Base-by-base conservation (phyloP, 192 early-diverging fungal genomes). In the Rhizophlyctis rosea region DNA sequence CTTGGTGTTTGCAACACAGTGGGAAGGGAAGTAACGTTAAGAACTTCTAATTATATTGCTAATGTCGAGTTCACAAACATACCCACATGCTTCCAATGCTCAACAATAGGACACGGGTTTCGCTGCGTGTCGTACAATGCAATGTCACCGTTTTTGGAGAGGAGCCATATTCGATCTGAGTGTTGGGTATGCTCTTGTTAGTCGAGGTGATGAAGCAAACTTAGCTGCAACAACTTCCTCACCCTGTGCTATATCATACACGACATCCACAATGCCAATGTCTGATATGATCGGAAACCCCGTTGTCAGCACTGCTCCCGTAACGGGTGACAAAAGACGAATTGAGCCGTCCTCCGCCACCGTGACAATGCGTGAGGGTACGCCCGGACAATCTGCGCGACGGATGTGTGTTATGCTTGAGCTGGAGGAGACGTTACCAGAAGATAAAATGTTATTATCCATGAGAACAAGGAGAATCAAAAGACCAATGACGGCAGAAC, bases 271-370 rank as follows among this genome's bases (percentile, higher is more conserved):
- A 2, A 69, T 49, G 2, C 29, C 48, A 4, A 62, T 62, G n/a
- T 81, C 76, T 27, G 36, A 13, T 52, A 80, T 78, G 44, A 77
- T 71, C 4, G 80, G 80, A 57, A 77, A 80, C 9, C 64, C 76
- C 21, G 71, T 73, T 3, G 73, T 50, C 0, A 82, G 60, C 13
- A 68, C 60, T 13, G 68, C 69, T 7, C 80, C 80, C 14, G 77
- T 78, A 23, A 76, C 68, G 3, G 80, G 78, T 3, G 70, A 76
- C 4, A 82, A 21, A 24, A 82, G 51, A 18, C 73, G 55, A 1
- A 82, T 27, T 1, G 78, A 77, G 1, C 70, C 75, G 50, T 80
- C 77, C 18, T 39, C 55, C 5, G 62, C 73, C n/a, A 52, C 67
- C 2, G 67, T 64, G 16, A 82, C 47, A 47, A 82, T 69, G 9